Evolutionary conservation across 164 flowering plant genomes (phyloP).

Genomic region (Buxus sempervirens): DNA sequence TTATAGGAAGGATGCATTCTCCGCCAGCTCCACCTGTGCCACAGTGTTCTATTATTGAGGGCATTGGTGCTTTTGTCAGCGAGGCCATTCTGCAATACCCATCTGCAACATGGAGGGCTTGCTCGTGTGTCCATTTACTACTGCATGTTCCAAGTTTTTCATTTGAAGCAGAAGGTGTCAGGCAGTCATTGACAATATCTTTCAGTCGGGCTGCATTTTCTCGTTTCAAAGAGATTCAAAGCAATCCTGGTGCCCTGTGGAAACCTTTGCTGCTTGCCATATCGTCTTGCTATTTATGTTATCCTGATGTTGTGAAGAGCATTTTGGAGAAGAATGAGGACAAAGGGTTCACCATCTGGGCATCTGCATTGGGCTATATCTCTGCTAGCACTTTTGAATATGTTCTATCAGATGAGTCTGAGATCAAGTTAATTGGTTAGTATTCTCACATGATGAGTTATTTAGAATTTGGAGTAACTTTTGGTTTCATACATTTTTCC

Average conservation of each 20-base stretch:
- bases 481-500: too few species aligned
- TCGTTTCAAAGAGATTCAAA: conserved; percentile 40
- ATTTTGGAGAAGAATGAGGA: conserved; percentile 42
- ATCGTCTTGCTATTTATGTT: conserved; percentile 61
- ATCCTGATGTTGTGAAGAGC: conserved; percentile 50
- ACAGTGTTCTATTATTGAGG: conserved; percentile 52
- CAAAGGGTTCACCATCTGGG: conserved; percentile 52
- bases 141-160: conserved; percentile 55
- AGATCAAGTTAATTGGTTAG: conserved; percentile 66
- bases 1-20: conserved; percentile 35
- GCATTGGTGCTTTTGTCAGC: conserved; percentile 52
- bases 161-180: conserved; percentile 45
- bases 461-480: too few species aligned
- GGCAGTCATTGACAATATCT: conserved; percentile 44
- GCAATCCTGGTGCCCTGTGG: conserved; percentile 62
- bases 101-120: conserved; percentile 72
- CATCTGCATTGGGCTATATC: conserved; percentile 40
- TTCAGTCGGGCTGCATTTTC: conserved; percentile 54
- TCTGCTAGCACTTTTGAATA: conserved; percentile 34
- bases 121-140: conserved; percentile 59
- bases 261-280: conserved; percentile 65
- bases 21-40: conserved; percentile 79
- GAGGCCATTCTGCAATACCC: conserved; percentile 63
- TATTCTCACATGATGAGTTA: neutral
- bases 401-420: conserved; percentile 40